Percentiles rank a stretch among this genome's conserved stretches.
Evolutionary conservation across 805 yeast species (phyloP).

Genomic region (Saccharomycopsis oosterbeekiorum): DNA sequence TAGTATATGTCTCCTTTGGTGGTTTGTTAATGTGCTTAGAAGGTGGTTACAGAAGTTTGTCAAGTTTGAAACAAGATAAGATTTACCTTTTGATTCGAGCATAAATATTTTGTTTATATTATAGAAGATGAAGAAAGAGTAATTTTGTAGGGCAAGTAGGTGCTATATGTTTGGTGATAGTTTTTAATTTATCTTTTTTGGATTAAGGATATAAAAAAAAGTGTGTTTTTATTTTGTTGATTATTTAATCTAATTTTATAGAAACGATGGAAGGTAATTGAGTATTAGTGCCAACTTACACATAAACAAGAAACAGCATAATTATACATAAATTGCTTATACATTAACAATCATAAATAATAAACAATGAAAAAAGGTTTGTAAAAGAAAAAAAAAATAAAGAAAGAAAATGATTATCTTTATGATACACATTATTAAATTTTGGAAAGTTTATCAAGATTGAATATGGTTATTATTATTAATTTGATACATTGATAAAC

Average conservation of each 20-base stretch:
- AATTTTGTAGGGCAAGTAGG: not conserved
- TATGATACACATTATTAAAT: not conserved
- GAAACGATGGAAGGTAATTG: not conserved
- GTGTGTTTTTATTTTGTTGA: not conserved
- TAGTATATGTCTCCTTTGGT: constrained; percentile 92
- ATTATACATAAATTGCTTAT: not conserved
- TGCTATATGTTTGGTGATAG: not conserved
- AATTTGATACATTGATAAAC: not conserved
- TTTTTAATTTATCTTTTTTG: not conserved
- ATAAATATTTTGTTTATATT: constrained; percentile 1
- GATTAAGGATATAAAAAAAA: too few species aligned
- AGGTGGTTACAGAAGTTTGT: constrained; percentile 86
- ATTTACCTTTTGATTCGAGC: constrained; percentile 79
- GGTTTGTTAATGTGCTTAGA: constrained; percentile 89
- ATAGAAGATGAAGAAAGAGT: not conserved
- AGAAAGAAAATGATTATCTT: not conserved
- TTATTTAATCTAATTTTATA: too few species aligned
- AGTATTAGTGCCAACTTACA: too few species aligned
- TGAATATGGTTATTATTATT: not conserved
- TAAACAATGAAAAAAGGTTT: not conserved
- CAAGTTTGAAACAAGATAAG: constrained; percentile 86
- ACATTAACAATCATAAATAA: too few species aligned
- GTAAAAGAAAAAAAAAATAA: too few species aligned
- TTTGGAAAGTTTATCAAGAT: not conserved
- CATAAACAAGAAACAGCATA: not conserved